Evolutionary conservation across 768 basidiomycete genomes (phyloP), one percentile per base, ranked within the genome.

Genomic region (Collybia sp.): DNA sequence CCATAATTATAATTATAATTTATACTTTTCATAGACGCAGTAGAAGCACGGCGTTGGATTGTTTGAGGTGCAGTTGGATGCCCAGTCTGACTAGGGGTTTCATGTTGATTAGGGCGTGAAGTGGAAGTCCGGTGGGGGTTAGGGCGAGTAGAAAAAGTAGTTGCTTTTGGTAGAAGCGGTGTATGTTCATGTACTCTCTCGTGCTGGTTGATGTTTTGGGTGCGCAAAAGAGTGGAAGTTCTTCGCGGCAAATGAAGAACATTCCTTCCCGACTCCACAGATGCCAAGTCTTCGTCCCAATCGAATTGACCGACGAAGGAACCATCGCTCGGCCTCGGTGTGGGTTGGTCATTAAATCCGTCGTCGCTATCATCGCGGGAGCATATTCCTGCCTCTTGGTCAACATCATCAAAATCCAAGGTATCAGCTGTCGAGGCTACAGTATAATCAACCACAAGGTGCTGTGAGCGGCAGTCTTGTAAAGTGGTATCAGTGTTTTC

Each of bases 401-500:
- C 51, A 20, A 61, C 55, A 18, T 58, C 57, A 17, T 60, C 60
- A 31, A 52, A 50, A 46, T 61, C 64, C 15, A 48, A 51, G 32
- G 43, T 44, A 17, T 44, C 52, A 13, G 71, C 66, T 3, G 76
- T 65, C 10, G 73, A 68, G n/a, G 73, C 74, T 18, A 83, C 73
- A 30, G 73, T 71, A 6, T 81, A 79, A 42, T 77, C 78, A 16
- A 79, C 80, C 34, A 79, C 69, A 10, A 86, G 73, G 55, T 77
- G 83, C 57, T 87, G 85, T 6, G 83, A 69, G 25, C 86, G 77
- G 44, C 79, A 80, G 59, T 88, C 86, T 88, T 52, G 15, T 49
- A 46, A 45, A 15, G 47, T 10, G 42, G 50, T 20, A 45, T 39
- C 36, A 19, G 53, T 37, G 44, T 8, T 39, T 48, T 13, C 19